Conservation (phyloP, 352 stramenopile species). For the Phytophthora multivora region DNA sequence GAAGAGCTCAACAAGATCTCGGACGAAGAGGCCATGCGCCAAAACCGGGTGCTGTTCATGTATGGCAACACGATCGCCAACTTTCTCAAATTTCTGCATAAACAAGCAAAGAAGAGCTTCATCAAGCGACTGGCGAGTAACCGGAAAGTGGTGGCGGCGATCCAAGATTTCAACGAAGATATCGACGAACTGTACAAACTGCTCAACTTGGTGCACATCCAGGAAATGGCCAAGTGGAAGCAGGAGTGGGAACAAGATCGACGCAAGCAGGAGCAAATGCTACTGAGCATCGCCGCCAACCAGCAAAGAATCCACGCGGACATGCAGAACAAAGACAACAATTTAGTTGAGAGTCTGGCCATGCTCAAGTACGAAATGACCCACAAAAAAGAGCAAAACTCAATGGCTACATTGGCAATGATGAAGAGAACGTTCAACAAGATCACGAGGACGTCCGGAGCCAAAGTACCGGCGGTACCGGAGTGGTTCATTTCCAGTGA, state of each 20-base stretch:
- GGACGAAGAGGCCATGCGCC: constrained; percentile 23
- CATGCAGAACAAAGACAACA: constrained; percentile 20
- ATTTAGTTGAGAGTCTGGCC: constrained; percentile 29
- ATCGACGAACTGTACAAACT: constrained; percentile 33
- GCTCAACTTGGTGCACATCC: constrained; percentile 23
- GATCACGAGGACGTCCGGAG: constrained; percentile 23
- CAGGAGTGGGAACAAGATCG: constrained; percentile 33
- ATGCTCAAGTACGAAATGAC: constrained; percentile 38
- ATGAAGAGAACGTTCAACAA: constrained; percentile 32
- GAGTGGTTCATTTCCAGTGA: constrained; percentile 35
- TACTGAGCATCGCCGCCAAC: constrained; percentile 21
- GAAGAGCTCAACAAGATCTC: constrained; percentile 29
- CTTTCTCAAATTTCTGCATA: constrained; percentile 29
- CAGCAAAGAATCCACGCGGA: constrained; percentile 17
- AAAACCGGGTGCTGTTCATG: constrained; percentile 29
- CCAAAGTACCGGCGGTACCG: constrained; percentile 25
- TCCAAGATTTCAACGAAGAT: constrained; percentile 31
- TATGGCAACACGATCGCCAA: constrained; percentile 26
- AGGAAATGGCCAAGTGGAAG: constrained; percentile 33
- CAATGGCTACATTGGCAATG: constrained; percentile 10
- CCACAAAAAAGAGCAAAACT: constrained; percentile 24
- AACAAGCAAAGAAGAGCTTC: constrained; percentile 28
- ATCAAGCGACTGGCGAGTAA: constrained; percentile 29
- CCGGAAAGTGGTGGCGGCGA: constrained; percentile 28
- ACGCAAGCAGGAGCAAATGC: constrained; percentile 32